phyloP scores from a whole-genome alignment of 495 filamentous ascomycete species.

The Patellaria atrata region DNA sequence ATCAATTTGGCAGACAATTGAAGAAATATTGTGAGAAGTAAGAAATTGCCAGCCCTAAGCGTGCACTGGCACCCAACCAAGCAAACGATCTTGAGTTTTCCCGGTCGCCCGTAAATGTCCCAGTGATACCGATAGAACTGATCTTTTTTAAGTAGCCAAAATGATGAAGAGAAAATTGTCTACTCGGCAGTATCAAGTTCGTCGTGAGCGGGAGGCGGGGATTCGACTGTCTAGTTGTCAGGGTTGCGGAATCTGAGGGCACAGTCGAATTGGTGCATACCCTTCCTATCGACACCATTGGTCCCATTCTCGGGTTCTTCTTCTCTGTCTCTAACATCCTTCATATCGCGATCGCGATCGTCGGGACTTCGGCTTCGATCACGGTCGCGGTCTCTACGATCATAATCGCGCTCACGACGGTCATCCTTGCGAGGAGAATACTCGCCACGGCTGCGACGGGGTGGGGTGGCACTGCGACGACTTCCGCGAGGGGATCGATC shows the following conservation, averaged over 20 bases:
- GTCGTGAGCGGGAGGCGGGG: slow-evolving; percentile 71
- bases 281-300: slow-evolving; percentile 79
- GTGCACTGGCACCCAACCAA: no score
- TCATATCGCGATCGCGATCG: slow-evolving; percentile 51
- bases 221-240: slow-evolving; percentile 40
- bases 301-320: slow-evolving; percentile 44
- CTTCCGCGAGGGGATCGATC: slow-evolving; percentile 63
- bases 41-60: no score
- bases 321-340: slow-evolving; percentile 39
- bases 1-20: no score
- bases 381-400: slow-evolving; percentile 56
- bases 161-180: no score
- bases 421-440: slow-evolving; percentile 89
- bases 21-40: no score
- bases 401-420: slow-evolving; percentile 61
- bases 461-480: slow-evolving; percentile 55
- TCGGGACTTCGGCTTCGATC: slow-evolving; percentile 41
- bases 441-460: slow-evolving; percentile 61
- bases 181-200: slow-evolving; percentile 96
- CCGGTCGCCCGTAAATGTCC: no score
- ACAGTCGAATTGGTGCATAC: slow-evolving; percentile 36
- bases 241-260: slow-evolving; percentile 9
- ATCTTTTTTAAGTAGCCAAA: no score
- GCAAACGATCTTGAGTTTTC: no score
- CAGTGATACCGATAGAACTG: no score